A percentile compares a stretch with the other conserved stretches of the same genome.
Conservation (phyloP, 2,329 filamentous ascomycete genomes). For the Bipolaris victoriae region DNA sequence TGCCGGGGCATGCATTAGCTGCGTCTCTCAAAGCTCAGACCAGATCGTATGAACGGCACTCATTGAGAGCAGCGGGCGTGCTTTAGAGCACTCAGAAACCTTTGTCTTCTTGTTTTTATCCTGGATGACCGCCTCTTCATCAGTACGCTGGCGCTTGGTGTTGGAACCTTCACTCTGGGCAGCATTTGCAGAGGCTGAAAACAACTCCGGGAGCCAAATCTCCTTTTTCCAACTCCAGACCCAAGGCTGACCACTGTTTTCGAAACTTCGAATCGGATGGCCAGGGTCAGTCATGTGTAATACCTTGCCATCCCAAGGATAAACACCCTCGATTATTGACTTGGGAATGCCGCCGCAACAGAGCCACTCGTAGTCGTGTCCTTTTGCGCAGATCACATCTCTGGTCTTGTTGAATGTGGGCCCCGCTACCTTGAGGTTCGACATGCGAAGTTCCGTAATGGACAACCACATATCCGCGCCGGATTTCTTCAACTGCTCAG, state of each 20-base stretch:
- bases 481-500: neutral
- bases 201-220: neutral
- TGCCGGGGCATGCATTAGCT: neutral
- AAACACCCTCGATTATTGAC: slow-evolving; percentile 6
- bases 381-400: neutral
- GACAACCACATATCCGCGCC: slow-evolving; percentile 18
- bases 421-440: slow-evolving; percentile 2
- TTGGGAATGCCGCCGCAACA: slow-evolving; percentile 14
- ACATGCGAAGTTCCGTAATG: slow-evolving; percentile 17
- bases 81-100: neutral
- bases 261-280: neutral
- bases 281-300: neutral
- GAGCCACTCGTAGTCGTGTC: slow-evolving; percentile 29
- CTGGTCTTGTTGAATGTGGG: neutral
- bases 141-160: neutral
- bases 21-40: neutral
- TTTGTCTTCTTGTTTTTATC: neutral
- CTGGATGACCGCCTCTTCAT: no score
- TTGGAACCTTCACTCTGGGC: neutral
- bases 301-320: slow-evolving; percentile 23
- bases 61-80: neutral
- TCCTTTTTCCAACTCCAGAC: neutral
- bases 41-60: neutral
- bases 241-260: neutral
- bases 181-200: no score